phyloP scores from a whole-genome alignment of 2,329 filamentous ascomycete species.

The Ilyonectria mors-panacis region DNA sequence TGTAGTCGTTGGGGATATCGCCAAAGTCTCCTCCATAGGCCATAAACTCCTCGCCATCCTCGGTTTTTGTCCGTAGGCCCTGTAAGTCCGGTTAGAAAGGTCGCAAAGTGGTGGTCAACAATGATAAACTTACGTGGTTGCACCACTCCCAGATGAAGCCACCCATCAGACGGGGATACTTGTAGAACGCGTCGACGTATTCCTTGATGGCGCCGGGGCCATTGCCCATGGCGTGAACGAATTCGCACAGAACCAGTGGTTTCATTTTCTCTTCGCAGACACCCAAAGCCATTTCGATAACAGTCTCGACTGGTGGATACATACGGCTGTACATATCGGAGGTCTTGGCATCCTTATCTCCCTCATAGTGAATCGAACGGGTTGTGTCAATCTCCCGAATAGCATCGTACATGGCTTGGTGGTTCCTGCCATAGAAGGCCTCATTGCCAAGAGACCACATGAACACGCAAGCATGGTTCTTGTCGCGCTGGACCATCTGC shows the following conservation, averaged over 20 bases:
- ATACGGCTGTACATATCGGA: slow-evolving; percentile 76
- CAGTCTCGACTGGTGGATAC: slow-evolving; percentile 68
- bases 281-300: background rate
- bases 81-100: background rate
- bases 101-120: background rate
- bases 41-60: slow-evolving; percentile 13
- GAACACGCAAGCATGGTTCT: slow-evolving; percentile 77
- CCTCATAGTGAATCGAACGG: slow-evolving; percentile 74
- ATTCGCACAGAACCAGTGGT: slow-evolving; percentile 72
- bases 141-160: slow-evolving; percentile 77
- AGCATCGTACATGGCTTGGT: slow-evolving; percentile 58
- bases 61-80: background rate
- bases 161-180: slow-evolving; percentile 66
- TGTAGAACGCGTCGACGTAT: slow-evolving; percentile 76
- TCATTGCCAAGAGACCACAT: slow-evolving; percentile 82
- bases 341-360: slow-evolving; percentile 68
- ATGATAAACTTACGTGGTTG: slow-evolving; percentile 59
- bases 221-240: slow-evolving; percentile 78
- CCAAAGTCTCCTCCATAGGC: slow-evolving; percentile 74
- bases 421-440: slow-evolving; percentile 78
- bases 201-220: slow-evolving; percentile 77
- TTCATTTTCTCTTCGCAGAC: slow-evolving; percentile 52
- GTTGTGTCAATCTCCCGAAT: slow-evolving; percentile 1
- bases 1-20: slow-evolving; percentile 71
- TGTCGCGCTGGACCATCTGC: slow-evolving; percentile 76